phyloP scores from a whole-genome alignment of 1,284 basidiomycete species.

The Tetrapyrgos nigripes region DNA sequence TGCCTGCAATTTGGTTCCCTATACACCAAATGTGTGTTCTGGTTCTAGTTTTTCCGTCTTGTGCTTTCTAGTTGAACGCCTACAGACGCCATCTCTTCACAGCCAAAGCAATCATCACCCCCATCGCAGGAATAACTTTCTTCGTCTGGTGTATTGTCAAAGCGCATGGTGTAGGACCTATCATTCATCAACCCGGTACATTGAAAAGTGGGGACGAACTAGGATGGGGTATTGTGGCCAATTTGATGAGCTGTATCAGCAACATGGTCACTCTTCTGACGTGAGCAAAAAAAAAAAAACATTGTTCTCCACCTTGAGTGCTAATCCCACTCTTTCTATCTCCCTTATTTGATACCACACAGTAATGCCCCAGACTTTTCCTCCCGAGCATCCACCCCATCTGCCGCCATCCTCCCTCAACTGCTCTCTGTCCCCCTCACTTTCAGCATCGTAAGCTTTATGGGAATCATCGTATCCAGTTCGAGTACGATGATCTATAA shows the following conservation, averaged over 20 bases:
- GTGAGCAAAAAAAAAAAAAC: too few relatives aligned
- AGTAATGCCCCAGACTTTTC: constrained; percentile 85
- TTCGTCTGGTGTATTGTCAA: constrained; percentile 85
- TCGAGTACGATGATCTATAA: constrained; percentile 82
- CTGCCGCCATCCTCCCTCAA: constrained; percentile 76
- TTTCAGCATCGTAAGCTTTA: constrained; percentile 81
- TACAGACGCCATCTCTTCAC: constrained; percentile 81
- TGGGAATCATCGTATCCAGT: constrained; percentile 86
- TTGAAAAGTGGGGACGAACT: constrained; percentile 76
- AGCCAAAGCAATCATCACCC: constrained; percentile 77
- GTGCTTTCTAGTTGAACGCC: neutral
- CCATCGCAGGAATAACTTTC: constrained; percentile 78
- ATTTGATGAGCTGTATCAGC: constrained; percentile 81
- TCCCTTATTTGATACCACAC: constrained; percentile 9
- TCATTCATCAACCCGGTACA: constrained; percentile 70
- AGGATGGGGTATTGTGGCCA: constrained; percentile 82
- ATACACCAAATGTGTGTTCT: constrained; percentile 73
- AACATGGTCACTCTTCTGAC: constrained; percentile 81
- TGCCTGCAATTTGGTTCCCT: constrained; percentile 83
- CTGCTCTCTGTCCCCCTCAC: constrained; percentile 76
- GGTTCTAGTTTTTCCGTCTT: constrained; percentile 18
- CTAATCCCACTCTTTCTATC: too few relatives aligned
- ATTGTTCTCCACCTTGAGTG: too few relatives aligned
- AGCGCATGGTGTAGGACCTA: constrained; percentile 83
- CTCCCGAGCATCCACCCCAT: constrained; percentile 71